Base-by-base conservation (phyloP, 129 eudicot species). In the Arctium minus region DNA sequence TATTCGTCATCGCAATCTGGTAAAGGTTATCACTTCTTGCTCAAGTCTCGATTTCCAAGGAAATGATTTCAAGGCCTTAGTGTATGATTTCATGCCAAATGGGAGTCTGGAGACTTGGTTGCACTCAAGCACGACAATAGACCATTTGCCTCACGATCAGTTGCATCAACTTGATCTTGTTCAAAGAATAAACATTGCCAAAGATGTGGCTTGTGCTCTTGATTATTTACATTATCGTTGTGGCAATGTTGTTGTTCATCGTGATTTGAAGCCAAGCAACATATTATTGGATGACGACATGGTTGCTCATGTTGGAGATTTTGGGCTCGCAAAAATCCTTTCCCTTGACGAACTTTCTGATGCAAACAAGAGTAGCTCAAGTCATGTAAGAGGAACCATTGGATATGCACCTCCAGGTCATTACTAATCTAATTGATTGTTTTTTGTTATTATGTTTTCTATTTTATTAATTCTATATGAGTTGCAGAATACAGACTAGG, bases 301-400 rank as follows among this genome's bases (percentile, higher is more conserved):
- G 74, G 79, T 75, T 70, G 88, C 88, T 15, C 88, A 86, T 62
- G 79, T 86, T 31, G 86, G 88, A 11, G 86, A 86, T 71, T 86
- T 86, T 72, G 88, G 88, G 65, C 76, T 81, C 10, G 85, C 88
- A 50, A 81, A 80, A 73, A 69, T 76, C 35, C 62, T 85, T 67
- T 42, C 82, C 69, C 18, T 69, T 68, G 82, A 78, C 17, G 40
- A 48, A 42, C 76, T 46, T 82, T 17, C 67, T 17, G 56, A 44
- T 48, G 38, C 81, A 67, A 75, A 67, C 56, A 22, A 17, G 22
- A 32, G 69, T 42, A 82, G 81, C 76, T 75, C 81, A 31, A 75
- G 74, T 82, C 29, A 50, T 8, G 48, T 75, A 1, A 82, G 74
- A 75, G 85, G 81, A 42, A 60, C 81, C 29, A 46, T 74, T 17